Base-by-base conservation (phyloP, 306 rosid genomes). In the Bauhinia variegata region DNA sequence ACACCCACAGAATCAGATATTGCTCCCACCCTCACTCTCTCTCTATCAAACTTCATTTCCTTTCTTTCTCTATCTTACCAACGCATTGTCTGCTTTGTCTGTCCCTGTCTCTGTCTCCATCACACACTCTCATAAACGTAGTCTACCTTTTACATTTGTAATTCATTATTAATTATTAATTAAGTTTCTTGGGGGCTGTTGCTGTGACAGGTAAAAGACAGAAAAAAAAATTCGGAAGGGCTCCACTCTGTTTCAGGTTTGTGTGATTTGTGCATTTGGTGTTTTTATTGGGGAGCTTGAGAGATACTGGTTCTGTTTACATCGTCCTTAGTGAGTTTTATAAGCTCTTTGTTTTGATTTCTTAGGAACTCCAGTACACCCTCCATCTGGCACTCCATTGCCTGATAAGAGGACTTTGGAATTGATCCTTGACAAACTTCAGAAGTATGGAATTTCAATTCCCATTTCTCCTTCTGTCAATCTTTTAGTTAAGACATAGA, bases 391-490 rank as follows among this genome's bases (percentile, higher is more conserved):
- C 54, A 68, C 82, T 75, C 92, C 91, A 4, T 75, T 95, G 79
- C 97, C 97, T 2, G 96, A 90, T 60, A 95, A 90, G 88, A 90
- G 85, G 75, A 85, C 79, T 8, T 59, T 95, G 78, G 99, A 90
- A 81, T 82, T 90, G 89, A 85, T 95, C 71, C 96, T 95, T 54
- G 92, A 90, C 82, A 95, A 95, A 75, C 96, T 90, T 80, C 99
- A 95, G 70, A 90, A 90, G 99, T 95, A 88, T 68, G 86, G 55
- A 53, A 16, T 11, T 67, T 62, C 5, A 14, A 54, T 52, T 65
- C 2, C 14, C 8, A 3, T 62, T 63, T 63, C 47, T 49, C 37
- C 8, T 55, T 39, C 66, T 65, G 6, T 30, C 55, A 19, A 14
- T 59, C 52, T 12, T 42, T 57, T 71, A 65, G 33, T 49, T 46